These are phyloP conservation scores for Leptomonas pyrrhocoris DNA, from an alignment of 208 protist species.

Conservation along the genomic window DNA sequence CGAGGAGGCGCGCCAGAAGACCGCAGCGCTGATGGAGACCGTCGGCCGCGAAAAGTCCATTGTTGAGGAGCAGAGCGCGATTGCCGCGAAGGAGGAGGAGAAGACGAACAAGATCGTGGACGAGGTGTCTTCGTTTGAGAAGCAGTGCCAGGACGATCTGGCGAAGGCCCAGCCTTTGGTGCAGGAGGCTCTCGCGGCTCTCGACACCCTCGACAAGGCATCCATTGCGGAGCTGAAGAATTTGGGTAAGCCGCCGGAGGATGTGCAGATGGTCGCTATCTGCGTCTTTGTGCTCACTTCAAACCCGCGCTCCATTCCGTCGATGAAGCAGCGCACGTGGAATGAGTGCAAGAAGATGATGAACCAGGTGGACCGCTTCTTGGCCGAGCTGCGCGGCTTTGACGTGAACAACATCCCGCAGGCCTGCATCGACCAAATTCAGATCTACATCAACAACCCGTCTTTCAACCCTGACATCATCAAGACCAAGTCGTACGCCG, in stretches of 20 bases:
- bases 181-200: conserved; percentile 93
- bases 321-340: conserved; percentile 94
- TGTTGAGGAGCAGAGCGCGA: conserved; percentile 94
- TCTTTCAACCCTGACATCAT: conserved; percentile 93
- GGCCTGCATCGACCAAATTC: conserved; percentile 93
- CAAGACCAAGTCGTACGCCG: conserved; percentile 94
- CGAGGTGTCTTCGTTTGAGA: conserved; percentile 90
- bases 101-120: conserved; percentile 96
- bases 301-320: conserved; percentile 89
- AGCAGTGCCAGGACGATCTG: conserved; percentile 88
- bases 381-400: conserved; percentile 93
- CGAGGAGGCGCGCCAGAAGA: conserved; percentile 94
- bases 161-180: conserved; percentile 95
- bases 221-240: conserved; percentile 98
- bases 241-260: conserved; percentile 94
- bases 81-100: conserved; percentile 95
- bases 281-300: conserved; percentile 95
- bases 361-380: conserved; percentile 95
- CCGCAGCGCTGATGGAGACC: conserved; percentile 93
- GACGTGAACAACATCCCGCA: conserved; percentile 97
- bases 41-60: conserved; percentile 96
- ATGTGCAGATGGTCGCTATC: conserved; percentile 96
- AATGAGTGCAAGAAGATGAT: conserved; percentile 98
- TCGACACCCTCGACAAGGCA: conserved; percentile 98
- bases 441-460: conserved; percentile 93